These are phyloP conservation scores for Rutstroemia sp. DNA, from an alignment of 2,329 filamentous ascomycete genomes.

Conservation along the genomic window DNA sequence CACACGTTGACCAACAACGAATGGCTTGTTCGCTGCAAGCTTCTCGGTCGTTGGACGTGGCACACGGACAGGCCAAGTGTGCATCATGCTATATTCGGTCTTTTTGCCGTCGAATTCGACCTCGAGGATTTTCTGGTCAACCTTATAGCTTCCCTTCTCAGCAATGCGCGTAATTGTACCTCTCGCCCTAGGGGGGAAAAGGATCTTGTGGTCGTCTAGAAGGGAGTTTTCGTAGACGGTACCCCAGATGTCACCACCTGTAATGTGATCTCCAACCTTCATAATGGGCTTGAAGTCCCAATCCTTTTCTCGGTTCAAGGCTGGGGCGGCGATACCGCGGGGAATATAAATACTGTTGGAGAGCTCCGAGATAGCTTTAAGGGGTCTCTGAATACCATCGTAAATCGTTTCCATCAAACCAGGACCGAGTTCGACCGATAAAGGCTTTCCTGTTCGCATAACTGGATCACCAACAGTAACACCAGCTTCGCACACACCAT, in stretches of 20 bases:
- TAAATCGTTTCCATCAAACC: conserved; percentile 99
- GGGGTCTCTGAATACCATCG: conserved; percentile 95
- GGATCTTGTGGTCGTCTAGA: conserved; percentile 85
- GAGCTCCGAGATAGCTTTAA: conserved; percentile 71
- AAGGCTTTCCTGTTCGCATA: conserved; percentile 80
- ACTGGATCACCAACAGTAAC: conserved; percentile 95
- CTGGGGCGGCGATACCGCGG: conserved; percentile 80
- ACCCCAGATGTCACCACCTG: conserved; percentile 93
- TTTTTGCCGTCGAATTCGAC: conserved; percentile 96
- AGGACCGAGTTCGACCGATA: conserved; percentile 94
- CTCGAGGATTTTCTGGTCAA: conserved; percentile 88
- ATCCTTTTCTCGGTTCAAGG: conserved; percentile 84
- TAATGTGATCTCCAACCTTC: conserved; percentile 96
- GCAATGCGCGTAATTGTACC: conserved; percentile 91
- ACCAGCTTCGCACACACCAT: conserved; percentile 54
- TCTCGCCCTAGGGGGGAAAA: conserved; percentile 81
- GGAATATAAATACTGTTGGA: conserved; percentile 95
- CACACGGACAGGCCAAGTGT: conserved; percentile 95
- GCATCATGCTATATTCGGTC: conserved; percentile 95
- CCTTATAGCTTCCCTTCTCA: conserved; percentile 84
- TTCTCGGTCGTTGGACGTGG: conserved; percentile 90
- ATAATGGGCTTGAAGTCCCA: conserved; percentile 90
- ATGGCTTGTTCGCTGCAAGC: conserved; percentile 79
- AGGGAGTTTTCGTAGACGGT: conserved; percentile 94
- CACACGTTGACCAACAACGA: conserved; percentile 94